phyloP scores from a whole-genome alignment of 352 stramenopile species.

The Phytophthora tubulina region DNA sequence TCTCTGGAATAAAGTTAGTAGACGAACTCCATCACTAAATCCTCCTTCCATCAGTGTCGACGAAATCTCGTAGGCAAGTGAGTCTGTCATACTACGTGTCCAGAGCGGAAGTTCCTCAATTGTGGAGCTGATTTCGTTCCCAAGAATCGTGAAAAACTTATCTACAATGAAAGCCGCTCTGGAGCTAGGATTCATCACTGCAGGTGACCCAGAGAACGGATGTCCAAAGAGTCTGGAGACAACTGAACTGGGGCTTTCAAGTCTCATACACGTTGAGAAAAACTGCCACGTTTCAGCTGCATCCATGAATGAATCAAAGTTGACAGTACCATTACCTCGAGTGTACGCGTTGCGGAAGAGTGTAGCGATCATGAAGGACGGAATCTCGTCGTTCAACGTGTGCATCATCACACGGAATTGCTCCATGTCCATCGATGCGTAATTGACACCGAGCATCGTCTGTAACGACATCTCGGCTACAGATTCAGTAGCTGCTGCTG shows the following conservation, averaged over 20 bases:
- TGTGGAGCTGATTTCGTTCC: constrained; percentile 48
- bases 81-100: constrained; percentile 63
- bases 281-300: constrained; percentile 86
- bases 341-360: constrained; percentile 77
- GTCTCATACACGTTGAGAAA: constrained; percentile 87
- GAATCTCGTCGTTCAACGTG: constrained; percentile 84
- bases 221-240: constrained; percentile 48
- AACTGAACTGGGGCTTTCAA: constrained; percentile 68
- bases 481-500: constrained; percentile 19
- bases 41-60: constrained; percentile 53
- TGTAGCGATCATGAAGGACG: constrained; percentile 64
- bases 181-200: constrained; percentile 54
- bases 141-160: constrained; percentile 64
- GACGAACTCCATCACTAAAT: constrained; percentile 56
- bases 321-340: constrained; percentile 78
- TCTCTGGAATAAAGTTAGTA: constrained; percentile 70
- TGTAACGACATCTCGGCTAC: constrained; percentile 36
- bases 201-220: constrained; percentile 34
- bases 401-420: constrained; percentile 91
- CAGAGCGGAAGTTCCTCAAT: constrained; percentile 62
- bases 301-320: constrained; percentile 91
- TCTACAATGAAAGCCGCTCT: constrained; percentile 60
- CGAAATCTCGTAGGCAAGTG: constrained; percentile 65
- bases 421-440: constrained; percentile 90
- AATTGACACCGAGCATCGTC: constrained; percentile 33